Base-by-base conservation (phyloP, 2,329 filamentous ascomycete species). In the Colletotrichum eleusines region DNA sequence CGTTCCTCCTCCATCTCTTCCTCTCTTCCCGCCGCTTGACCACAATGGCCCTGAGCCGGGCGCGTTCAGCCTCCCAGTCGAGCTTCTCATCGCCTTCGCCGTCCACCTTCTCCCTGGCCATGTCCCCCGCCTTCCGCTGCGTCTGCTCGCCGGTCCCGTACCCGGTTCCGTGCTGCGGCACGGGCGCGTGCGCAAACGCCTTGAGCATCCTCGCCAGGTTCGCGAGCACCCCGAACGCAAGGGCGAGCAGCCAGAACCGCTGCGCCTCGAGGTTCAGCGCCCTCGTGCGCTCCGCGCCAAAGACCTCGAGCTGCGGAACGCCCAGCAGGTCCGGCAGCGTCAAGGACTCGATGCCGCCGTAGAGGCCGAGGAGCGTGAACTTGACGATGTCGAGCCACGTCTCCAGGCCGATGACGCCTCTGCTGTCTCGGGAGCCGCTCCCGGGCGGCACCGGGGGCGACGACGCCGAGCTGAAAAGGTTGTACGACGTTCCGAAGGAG, bases 231-330 rank as follows among this genome's bases (percentile, higher is more conserved):
- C 86, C 88, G 69, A 87, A 85, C 14, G 80, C 80, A 28, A 94
- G 81, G 0, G 86, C 86, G 48, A 90, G 87, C 73, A 93, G 87
- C 92, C 92, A 94, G 79, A 92, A 90, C 63, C 89, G 86, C 80
- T 92, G 89, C 0, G 87, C 88, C 79, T 94, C 90, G 28, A 86
- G 72, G 55, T 88, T 83, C 5, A 92, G 75, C 33, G 73, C 74
- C n/a, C 75, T 74, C 20, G 85, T 85, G 78, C 82, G 76, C 46
- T 83, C 84, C 1, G 85, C 75, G 0, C 85, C 86, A 81, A 91
- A 90, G 16, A 88, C 78, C 57, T 86, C 81, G 72, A 89, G 73
- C 63, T 81, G 81, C 51, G 80, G 74, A 23, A 86, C 77, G 23
- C 76, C 76, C 71, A 89, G 82, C 33, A 84, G 79, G 81, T 91